These are phyloP conservation scores for Malassezia furfur DNA, from an alignment of 1,284 basidiomycete species.

Conservation along the genomic window DNA sequence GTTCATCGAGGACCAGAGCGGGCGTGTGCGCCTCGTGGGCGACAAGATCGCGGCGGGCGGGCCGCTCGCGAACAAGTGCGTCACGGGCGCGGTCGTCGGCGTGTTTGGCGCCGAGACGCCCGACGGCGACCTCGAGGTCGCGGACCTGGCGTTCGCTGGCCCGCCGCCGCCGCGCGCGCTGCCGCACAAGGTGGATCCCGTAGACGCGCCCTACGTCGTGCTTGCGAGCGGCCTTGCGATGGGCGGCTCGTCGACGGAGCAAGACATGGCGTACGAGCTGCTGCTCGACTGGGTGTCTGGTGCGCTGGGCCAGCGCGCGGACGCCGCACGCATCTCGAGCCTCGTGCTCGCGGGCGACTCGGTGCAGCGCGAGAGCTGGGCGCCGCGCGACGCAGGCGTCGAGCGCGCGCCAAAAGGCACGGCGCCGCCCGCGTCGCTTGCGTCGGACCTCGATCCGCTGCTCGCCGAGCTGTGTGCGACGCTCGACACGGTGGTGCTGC, in stretches of 20 bases:
- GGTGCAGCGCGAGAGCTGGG: conserved; percentile 20
- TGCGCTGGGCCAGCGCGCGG: conserved; percentile 58
- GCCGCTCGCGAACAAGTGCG: conserved; percentile 18
- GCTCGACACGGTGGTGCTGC: conserved; percentile 49
- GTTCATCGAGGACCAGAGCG: conserved; percentile 90
- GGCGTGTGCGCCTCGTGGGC: conserved; percentile 78
- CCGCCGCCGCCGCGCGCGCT: conserved; percentile 15
- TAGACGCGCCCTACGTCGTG: conserved; percentile 16
- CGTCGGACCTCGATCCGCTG: conserved; percentile 8
- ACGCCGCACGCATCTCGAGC: conserved; percentile 21
- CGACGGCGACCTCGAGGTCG: conserved; percentile 82
- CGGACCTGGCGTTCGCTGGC: conserved; percentile 78
- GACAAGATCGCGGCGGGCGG: conserved; percentile 13
- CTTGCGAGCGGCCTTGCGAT: conserved; percentile 50
- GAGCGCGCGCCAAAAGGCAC: neutral
- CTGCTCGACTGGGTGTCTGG: conserved; percentile 69
- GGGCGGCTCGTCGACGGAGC: conserved; percentile 49
- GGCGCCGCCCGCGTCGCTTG: neutral
- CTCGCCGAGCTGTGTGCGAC: conserved; percentile 13
- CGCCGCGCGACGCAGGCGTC: conserved; percentile 3
- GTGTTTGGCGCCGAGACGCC: conserved; percentile 80
- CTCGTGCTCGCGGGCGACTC: conserved; percentile 37
- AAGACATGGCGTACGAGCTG: conserved; percentile 26
- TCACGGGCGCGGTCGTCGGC: conserved; percentile 63
- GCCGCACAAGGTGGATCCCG: no score